Conservation (phyloP, 2,329 filamentous ascomycete species). For the Zarea fungicola region DNA sequence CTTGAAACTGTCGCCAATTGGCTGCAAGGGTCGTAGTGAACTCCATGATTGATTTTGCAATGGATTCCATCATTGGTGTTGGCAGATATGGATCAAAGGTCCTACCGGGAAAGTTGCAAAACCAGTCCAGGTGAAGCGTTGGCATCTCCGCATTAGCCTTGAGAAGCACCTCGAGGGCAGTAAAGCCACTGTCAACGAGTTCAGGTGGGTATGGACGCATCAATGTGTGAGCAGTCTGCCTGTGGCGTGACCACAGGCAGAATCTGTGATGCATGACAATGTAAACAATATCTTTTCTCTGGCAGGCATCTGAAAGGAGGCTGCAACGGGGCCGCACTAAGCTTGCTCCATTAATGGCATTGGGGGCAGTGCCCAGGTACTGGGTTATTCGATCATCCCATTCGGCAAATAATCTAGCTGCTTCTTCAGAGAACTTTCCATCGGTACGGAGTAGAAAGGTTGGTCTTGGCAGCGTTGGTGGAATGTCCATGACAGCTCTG, state of each 20-base stretch:
- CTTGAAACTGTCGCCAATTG: conserved; percentile 19
- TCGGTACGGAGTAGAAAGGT: not conserved
- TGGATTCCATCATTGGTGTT: not conserved
- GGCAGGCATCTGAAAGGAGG: conserved; percentile 55
- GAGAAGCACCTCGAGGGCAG: conserved; percentile 30
- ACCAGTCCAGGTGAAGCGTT: conserved; percentile 25
- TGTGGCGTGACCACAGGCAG: conserved; percentile 47
- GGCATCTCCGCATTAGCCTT: conserved; percentile 32
- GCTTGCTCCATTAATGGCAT: not conserved
- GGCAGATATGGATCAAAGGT: conserved; percentile 22
- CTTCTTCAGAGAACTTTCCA: not conserved
- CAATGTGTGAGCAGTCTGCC: conserved; percentile 27
- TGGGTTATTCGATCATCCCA: not conserved
- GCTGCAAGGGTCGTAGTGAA: conserved; percentile 22
- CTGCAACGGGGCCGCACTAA: conserved; percentile 36
- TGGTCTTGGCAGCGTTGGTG: not conserved
- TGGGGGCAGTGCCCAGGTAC: not conserved
- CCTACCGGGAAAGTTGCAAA: conserved; percentile 31
- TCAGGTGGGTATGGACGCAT: conserved; percentile 8
- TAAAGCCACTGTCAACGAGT: conserved; percentile 29
- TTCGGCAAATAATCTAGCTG: not conserved
- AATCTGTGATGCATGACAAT: conserved; percentile 61
- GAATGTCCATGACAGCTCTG: conserved; percentile 1
- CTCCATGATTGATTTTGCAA: conserved; percentile 12
- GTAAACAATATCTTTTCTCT: conserved; percentile 54